These are phyloP conservation scores for Cnidoscolus chayamansa DNA, from an alignment of 441 rosid species.

Conservation along the genomic window DNA sequence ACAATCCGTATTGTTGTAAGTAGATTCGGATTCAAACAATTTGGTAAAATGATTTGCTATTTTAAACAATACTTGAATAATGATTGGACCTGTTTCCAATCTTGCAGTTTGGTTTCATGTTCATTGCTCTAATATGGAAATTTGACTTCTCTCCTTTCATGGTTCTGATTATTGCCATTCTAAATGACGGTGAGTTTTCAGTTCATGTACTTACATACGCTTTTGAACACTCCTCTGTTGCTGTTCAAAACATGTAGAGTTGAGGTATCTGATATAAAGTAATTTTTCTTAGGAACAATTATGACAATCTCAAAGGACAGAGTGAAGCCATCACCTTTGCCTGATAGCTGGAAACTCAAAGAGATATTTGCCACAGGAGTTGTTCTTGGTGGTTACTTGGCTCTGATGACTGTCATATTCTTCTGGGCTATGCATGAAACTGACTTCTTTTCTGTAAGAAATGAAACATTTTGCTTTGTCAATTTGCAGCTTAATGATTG, in stretches of 20 bases:
- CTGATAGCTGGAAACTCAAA: slow-evolving; percentile 72
- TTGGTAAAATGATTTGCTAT: background rate
- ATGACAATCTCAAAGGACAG: slow-evolving; percentile 77
- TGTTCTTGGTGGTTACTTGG: slow-evolving; percentile 65
- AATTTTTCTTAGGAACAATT: slow-evolving; percentile 38
- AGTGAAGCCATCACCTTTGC: slow-evolving; percentile 71
- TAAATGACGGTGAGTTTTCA: slow-evolving; percentile 60
- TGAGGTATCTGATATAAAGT: too few relatives aligned
- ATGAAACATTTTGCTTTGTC: background rate
- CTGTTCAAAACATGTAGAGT: too few relatives aligned
- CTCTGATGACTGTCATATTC: slow-evolving; percentile 56
- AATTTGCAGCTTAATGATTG: background rate
- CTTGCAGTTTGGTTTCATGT: slow-evolving; percentile 61
- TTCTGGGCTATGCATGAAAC: slow-evolving; percentile 56
- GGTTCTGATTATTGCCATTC: slow-evolving; percentile 78
- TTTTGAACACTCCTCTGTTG: too few relatives aligned
- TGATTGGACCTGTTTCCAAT: slow-evolving; percentile 11
- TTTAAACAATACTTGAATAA: background rate
- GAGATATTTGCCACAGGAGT: slow-evolving; percentile 73
- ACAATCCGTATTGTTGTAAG: slow-evolving; percentile 93
- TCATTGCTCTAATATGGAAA: slow-evolving; percentile 74
- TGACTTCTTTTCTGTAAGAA: slow-evolving; percentile 51
- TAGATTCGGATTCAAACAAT: slow-evolving; percentile 16
- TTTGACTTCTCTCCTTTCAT: slow-evolving; percentile 76
- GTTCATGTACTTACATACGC: too few relatives aligned